Evolutionary conservation across 306 rosid species (phyloP), one percentile per base, ranked within the genome.

Genomic region (Cercis canadensis): DNA sequence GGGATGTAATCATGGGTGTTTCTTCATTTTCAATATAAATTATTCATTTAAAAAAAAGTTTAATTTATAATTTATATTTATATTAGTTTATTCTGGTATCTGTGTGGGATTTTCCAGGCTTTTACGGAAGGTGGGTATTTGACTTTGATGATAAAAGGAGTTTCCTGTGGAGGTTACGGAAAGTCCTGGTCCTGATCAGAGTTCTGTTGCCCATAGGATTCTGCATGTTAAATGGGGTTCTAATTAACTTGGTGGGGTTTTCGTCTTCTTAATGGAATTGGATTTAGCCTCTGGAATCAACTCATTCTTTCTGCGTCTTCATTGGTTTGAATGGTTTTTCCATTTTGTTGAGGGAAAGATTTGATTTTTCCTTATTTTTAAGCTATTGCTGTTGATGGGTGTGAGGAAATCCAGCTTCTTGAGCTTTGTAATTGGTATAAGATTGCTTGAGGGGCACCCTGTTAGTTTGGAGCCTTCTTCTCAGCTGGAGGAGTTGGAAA

Each of bases 121-220:
- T 72, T 80, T 76, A 82, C 88, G 82, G 84, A 85, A 83, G 87
- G 85, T 74, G 86, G 87, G 87, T 41, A 40, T 81, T 87, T 87
- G 95, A 83, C 92, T 89, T 89, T 79, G 82, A 58, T 60, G 75
- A 80, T 61, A 37, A 74, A 55, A 66, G 61, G 77, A 73, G 44
- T 70, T 70, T 43, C 57, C 44, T 72, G 37, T 75, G 34, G 75
- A 66, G 56, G 32, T 24, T 71, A 77, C 47, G 72, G 47, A 65
- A 54, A 80, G 79, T 72, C 81, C 77, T 6, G 78, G 82, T 61
- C 57, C 73, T 65, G 62, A 76, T 54, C 44, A 69, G 63, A 43
- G 50, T 57, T 60, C 63, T 46, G 11, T 72, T 56, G 45, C 70
- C 57, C 62, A 52, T 76, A 56, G 59, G 55, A 33, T 34, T 75